Conservation (phyloP, 2,329 filamentous ascomycete species). For the Colletotrichum trifolii region DNA sequence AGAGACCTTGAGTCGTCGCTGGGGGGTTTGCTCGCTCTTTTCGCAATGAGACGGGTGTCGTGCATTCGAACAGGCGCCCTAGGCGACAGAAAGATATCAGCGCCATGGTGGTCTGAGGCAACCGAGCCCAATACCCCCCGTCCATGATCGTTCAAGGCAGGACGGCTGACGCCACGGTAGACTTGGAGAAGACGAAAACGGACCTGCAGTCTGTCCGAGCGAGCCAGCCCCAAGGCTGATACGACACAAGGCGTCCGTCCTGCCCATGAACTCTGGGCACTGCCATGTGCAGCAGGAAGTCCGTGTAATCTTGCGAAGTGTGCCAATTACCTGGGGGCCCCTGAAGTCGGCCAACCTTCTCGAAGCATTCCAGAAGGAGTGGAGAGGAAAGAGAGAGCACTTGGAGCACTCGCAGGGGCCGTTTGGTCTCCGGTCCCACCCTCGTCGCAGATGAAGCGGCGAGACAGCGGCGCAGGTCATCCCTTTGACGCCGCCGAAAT, state of each 20-base stretch:
- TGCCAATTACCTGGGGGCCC: constrained; percentile 24
- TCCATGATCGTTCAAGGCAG: no score
- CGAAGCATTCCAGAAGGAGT: constrained; percentile 35
- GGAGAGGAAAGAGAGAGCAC: constrained; percentile 8
- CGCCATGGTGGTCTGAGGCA: constrained; percentile 6
- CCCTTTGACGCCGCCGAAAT: constrained; percentile 32
- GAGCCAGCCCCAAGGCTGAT: constrained; percentile 33
- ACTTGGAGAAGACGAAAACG: background rate
- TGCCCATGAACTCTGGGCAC: background rate
- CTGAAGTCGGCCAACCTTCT: constrained; percentile 31
- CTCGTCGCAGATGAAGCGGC: constrained; percentile 36
- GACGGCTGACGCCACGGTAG: no score
- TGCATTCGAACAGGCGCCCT: constrained; percentile 28
- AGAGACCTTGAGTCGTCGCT: background rate
- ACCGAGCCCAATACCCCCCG: background rate
- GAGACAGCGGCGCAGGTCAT: constrained; percentile 29
- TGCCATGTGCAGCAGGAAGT: constrained; percentile 30
- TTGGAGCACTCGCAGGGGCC: constrained; percentile 21
- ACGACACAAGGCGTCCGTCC: constrained; percentile 27
- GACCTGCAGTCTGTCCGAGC: constrained; percentile 15
- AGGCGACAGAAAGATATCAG: constrained; percentile 25
- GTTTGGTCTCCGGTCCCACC: constrained; percentile 26
- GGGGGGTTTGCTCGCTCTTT: no score
- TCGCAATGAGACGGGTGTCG: background rate
- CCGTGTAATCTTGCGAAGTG: constrained; percentile 34